These are phyloP conservation scores for Cystobasidium pallidum DNA, from an alignment of 1,284 basidiomycete genomes.

Conservation along the genomic window DNA sequence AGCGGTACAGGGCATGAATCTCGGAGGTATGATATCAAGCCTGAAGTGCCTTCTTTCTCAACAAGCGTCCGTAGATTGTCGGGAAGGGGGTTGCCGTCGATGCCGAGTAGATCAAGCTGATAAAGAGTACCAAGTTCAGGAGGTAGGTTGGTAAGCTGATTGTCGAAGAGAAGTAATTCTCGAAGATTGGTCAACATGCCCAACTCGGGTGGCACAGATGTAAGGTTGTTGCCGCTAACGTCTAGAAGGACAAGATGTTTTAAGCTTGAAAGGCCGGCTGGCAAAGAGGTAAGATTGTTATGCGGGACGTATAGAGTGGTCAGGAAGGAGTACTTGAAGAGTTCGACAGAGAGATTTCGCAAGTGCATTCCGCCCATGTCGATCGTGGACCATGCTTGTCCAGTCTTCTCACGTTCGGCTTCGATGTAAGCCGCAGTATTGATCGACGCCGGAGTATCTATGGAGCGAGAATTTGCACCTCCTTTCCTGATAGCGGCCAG, in stretches of 20 bases:
- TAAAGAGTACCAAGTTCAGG: conserved; percentile 86
- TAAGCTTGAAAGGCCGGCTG: conserved; percentile 80
- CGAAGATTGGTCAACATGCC: conserved; percentile 88
- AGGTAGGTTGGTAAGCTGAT: conserved; percentile 81
- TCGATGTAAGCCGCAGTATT: conserved; percentile 43
- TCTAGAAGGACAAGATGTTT: conserved; percentile 88
- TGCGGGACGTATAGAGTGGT: conserved; percentile 97
- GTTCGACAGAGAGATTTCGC: conserved; percentile 81
- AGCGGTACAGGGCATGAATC: conserved; percentile 82
- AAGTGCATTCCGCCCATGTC: conserved; percentile 96
- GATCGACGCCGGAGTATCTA: conserved; percentile 9
- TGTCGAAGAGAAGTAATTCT: conserved; percentile 95
- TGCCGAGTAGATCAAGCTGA: conserved; percentile 87
- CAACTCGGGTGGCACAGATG: conserved; percentile 79
- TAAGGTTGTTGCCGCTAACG: conserved; percentile 85
- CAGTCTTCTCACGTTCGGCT: conserved; percentile 49
- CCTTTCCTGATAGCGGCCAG: conserved; percentile 33
- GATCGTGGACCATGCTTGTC: conserved; percentile 77
- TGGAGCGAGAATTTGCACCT: conserved; percentile 6
- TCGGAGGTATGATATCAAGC: conserved; percentile 83
- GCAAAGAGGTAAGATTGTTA: conserved; percentile 80
- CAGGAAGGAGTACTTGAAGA: conserved; percentile 90
- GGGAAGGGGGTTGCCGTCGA: conserved; percentile 95
- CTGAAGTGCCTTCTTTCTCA: conserved; percentile 89
- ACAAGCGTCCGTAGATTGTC: conserved; percentile 74